Conservation (phyloP, 192 early-diverging fungal genomes). For the Gonapodya prolifera region DNA sequence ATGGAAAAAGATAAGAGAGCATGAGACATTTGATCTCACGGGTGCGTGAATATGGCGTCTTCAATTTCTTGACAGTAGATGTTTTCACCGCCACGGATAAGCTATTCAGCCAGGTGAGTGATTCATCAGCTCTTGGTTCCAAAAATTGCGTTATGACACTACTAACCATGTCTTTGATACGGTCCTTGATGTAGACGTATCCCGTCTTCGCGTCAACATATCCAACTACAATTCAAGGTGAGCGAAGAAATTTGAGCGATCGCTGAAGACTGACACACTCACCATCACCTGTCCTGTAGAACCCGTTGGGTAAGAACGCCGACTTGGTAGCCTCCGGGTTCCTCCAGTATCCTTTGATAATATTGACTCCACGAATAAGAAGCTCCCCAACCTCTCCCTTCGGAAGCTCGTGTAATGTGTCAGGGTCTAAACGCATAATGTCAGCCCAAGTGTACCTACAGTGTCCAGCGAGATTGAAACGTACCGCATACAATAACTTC, state of each 20-base stretch:
- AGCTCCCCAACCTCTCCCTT: slow-evolving; percentile 3
- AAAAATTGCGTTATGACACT: background rate
- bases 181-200: slow-evolving; percentile 6
- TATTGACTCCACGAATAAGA: slow-evolving; percentile 9
- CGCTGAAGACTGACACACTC: no score
- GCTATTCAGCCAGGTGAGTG: background rate
- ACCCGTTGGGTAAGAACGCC: slow-evolving; percentile 14
- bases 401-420: background rate
- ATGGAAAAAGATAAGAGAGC: no score
- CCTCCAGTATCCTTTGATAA: slow-evolving; percentile 19
- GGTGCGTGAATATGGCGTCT: slow-evolving; percentile 12
- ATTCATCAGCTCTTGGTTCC: background rate
- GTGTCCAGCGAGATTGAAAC: background rate
- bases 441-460: background rate
- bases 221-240: background rate
- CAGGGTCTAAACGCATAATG: background rate
- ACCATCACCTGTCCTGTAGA: slow-evolving; percentile 18
- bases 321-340: slow-evolving; percentile 11
- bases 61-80: slow-evolving; percentile 18
- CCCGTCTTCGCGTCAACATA: background rate
- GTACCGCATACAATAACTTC: slow-evolving; percentile 8
- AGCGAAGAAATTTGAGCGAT: background rate
- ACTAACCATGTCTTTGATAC: slow-evolving; percentile 16
- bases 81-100: slow-evolving; percentile 18
- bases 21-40: background rate